Base-by-base conservation (phyloP, 2,329 filamentous ascomycete genomes). In the Botrytis deweyae region DNA sequence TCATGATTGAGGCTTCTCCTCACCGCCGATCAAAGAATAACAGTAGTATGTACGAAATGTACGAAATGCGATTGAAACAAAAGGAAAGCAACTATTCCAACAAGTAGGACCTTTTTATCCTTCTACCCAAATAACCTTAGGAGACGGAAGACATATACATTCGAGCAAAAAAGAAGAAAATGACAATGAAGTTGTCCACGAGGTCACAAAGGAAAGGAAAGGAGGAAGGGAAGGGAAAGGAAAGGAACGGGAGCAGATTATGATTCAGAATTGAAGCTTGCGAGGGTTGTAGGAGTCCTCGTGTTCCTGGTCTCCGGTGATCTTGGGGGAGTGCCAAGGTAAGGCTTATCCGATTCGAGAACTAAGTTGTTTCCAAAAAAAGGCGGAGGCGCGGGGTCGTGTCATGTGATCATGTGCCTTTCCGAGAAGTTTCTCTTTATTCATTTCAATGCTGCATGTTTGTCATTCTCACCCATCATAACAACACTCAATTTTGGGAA, bases 111-210 rank as follows among this genome's bases (percentile, higher is more conserved):
- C 25, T 33, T 10, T 22, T 38, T 33, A 9, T 58, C 49, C 44
- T 42, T 62, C 10, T 46, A 46, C n/a, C 38, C 68, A 70, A 20
- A 58, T 9, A 58, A 29, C 14, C n/a, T 29, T 40, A 18, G 68
- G 68, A 64, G 62, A 63, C n/a, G 59, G 59, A 46, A 64, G 68
- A 64, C 68, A 70, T 70, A 49, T 63, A 46, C 33, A 70, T 70
- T 46, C 55, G 10, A 63, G 61, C 29, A 61, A 63, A n/a, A 36
- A 25, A 38, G 33, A 63, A 38, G 29, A 38, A 36, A n/a, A 33
- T 22, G 14, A 46, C 40, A 49, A 38, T 63, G 14, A 38, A 70
- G 22, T 25, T 46, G 40, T 20, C 29, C 68, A 70, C 68, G 68
- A 46, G 68, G 40, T 46, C 55, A 20, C 62, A 20, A n/a, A 58